Evolutionary conservation across 2,329 filamentous ascomycete genomes (phyloP).

Genomic region (Scopulariopsis brevicaulis): DNA sequence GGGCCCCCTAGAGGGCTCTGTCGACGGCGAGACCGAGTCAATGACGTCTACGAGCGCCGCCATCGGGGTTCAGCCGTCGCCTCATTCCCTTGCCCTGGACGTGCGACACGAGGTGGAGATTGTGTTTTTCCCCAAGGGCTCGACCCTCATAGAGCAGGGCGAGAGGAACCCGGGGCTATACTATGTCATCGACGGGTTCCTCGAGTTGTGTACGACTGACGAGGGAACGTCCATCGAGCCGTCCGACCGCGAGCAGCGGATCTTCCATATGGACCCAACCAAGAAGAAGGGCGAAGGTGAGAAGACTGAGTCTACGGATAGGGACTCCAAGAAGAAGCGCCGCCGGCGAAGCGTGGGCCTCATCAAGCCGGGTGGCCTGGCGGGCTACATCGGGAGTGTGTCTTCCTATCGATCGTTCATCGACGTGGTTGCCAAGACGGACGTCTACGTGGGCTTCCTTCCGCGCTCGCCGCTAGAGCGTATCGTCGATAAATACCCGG

Average conservation of each 20-base stretch:
- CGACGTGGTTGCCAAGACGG: constrained; percentile 92
- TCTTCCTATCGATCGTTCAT: constrained; percentile 95
- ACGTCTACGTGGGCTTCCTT: constrained; percentile 94
- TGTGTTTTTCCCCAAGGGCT: constrained; percentile 91
- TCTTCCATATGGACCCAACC: not conserved
- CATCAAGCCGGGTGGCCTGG: constrained; percentile 88
- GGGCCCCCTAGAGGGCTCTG: constrained; percentile 66
- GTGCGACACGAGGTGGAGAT: constrained; percentile 91
- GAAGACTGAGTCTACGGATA: not conserved
- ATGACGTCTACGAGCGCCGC: constrained; percentile 60
- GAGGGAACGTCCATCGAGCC: constrained; percentile 6
- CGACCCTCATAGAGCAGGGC: constrained; percentile 89
- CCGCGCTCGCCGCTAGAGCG: constrained; percentile 77
- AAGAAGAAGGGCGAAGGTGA: not conserved
- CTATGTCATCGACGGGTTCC: constrained; percentile 93
- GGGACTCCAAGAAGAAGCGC: constrained; percentile 30
- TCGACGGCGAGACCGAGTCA: constrained; percentile 80
- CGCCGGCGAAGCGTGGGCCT: constrained; percentile 65
- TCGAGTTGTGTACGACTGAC: constrained; percentile 77
- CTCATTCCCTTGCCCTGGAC: constrained; percentile 60
- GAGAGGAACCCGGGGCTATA: constrained; percentile 95
- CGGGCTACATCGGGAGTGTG: constrained; percentile 88
- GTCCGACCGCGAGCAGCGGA: not conserved
- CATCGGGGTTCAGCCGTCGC: constrained; percentile 48
- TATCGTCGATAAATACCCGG: constrained; percentile 85